phyloP scores from a whole-genome alignment of 176 grass and related monocot genomes.

The Oryza australiensis region DNA sequence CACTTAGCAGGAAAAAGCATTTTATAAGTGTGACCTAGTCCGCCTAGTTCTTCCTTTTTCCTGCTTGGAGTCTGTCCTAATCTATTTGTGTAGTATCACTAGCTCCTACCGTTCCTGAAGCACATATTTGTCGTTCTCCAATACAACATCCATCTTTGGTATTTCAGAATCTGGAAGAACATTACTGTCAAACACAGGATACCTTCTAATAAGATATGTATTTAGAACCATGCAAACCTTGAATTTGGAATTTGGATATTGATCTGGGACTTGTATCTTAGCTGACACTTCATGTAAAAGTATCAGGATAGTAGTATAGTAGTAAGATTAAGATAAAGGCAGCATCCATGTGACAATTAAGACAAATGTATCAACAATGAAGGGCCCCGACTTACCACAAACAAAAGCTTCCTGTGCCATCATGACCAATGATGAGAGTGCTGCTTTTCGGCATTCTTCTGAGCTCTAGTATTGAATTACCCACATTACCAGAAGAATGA shows the following conservation, averaged over 20 bases:
- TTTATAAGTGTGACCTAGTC: background rate
- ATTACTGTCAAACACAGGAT: constrained; percentile 8
- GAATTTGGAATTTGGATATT: background rate
- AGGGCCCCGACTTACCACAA: constrained; percentile 70
- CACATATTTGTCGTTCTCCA: background rate
- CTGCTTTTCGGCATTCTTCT: constrained; percentile 59
- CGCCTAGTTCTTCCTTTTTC: background rate
- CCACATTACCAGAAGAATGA: constrained; percentile 51
- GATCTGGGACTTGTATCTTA: constrained; percentile 7
- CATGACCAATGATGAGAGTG: constrained; percentile 70
- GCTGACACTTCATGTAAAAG: background rate
- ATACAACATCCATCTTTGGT: constrained; percentile 13
- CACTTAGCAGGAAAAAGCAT: constrained; percentile 1
- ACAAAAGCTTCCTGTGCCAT: constrained; percentile 73
- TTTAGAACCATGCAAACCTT: background rate
- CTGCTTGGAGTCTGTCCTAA: background rate
- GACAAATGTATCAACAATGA: constrained; percentile 12
- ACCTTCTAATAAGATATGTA: constrained; percentile 19
- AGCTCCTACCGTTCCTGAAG: constrained; percentile 11
- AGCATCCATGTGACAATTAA: constrained; percentile 16
- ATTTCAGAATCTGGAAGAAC: constrained; percentile 3
- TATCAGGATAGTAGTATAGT: background rate
- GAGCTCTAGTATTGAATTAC: constrained; percentile 64
- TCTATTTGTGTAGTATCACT: constrained; percentile 1
- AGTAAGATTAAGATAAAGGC: background rate